Evolutionary conservation across 2,329 filamentous ascomycete species (phyloP).

Genomic region (Neurospora crassa): DNA sequence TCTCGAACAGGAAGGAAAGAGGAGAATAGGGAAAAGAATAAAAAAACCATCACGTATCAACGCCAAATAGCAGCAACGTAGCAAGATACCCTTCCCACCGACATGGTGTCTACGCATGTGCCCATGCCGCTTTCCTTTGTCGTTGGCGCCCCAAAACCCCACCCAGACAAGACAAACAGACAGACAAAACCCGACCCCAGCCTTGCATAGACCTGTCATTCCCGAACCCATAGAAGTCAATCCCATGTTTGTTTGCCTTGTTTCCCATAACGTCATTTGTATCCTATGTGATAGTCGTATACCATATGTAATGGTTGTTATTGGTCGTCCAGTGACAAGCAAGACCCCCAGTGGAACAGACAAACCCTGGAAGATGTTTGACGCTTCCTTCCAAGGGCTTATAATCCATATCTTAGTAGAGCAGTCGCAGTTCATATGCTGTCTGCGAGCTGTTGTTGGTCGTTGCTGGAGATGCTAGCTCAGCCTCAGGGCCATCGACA

Average conservation of each 20-base stretch:
- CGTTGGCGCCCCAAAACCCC: background rate
- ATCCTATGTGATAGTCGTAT: background rate
- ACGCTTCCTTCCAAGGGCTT: background rate
- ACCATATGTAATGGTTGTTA: background rate
- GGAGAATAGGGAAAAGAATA: background rate
- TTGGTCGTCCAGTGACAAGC: background rate
- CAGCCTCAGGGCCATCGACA: slow-evolving; percentile 37
- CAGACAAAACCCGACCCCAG: background rate
- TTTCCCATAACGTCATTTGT: background rate
- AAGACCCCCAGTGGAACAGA: background rate
- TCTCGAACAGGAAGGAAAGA: slow-evolving; percentile 14
- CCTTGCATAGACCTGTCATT: background rate
- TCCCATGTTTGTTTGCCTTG: background rate
- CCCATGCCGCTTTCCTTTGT: background rate
- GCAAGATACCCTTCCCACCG: slow-evolving; percentile 2
- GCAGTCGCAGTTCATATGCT: slow-evolving; percentile 36
- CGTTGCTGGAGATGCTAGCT: slow-evolving; percentile 23
- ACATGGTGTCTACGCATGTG: background rate
- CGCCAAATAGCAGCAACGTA: slow-evolving; percentile 12
- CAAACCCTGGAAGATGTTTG: background rate
- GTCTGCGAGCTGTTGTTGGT: slow-evolving; percentile 17
- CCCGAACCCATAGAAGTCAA: background rate
- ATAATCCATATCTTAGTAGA: slow-evolving; percentile 27
- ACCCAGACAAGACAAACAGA: background rate
- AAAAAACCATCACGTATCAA: slow-evolving; percentile 8